These are phyloP conservation scores for Breviolum minutum DNA, from an alignment of 73 alveolate genomes.

Conservation along the genomic window DNA sequence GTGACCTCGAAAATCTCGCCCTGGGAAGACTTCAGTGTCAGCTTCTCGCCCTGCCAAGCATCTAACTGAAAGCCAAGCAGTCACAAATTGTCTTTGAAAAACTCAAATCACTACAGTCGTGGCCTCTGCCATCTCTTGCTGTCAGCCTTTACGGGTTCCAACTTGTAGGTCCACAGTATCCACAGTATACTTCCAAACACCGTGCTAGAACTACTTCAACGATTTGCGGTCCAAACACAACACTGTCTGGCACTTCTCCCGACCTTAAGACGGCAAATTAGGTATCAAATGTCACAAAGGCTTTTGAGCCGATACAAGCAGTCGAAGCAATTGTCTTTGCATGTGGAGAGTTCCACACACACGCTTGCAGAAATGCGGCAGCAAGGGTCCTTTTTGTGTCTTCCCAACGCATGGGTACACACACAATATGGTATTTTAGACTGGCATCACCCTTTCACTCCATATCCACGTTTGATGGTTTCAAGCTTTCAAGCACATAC, in stretches of 20 bases:
- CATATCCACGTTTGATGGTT: neutral
- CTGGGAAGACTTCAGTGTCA: slow-evolving; percentile 89
- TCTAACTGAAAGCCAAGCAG: neutral
- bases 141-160: neutral
- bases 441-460: neutral
- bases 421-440: neutral
- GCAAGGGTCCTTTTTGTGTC: neutral
- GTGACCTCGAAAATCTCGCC: slow-evolving; percentile 82
- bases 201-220: too few species aligned
- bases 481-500: neutral
- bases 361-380: neutral
- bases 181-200: too few species aligned
- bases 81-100: too few species aligned
- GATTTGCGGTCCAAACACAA: too few species aligned
- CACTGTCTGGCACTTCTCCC: neutral
- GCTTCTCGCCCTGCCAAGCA: slow-evolving; percentile 72
- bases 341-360: neutral
- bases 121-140: neutral
- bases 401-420: slow-evolving; percentile 52
- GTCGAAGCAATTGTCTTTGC: neutral
- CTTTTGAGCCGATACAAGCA: slow-evolving; percentile 31
- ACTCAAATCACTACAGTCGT: too few species aligned
- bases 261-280: neutral
- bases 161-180: too few species aligned
- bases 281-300: neutral